phyloP scores from a whole-genome alignment of 768 basidiomycete species.

The Leccinum broughii region DNA sequence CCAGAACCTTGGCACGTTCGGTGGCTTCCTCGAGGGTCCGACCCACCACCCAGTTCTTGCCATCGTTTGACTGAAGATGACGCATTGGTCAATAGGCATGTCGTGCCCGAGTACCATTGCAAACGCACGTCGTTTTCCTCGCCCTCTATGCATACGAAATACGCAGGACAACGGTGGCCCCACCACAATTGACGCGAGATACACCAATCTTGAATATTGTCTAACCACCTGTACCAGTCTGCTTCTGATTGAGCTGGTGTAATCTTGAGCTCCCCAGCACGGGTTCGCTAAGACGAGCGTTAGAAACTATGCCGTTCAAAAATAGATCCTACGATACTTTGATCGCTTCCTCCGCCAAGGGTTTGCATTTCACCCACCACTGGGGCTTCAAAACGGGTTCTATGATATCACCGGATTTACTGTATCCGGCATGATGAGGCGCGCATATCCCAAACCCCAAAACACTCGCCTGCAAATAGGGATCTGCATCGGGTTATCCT shows the following conservation, averaged over 20 bases:
- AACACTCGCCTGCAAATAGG: constrained; percentile 77
- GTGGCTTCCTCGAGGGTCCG: constrained; percentile 75
- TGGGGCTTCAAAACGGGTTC: constrained; percentile 96
- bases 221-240: constrained; percentile 97
- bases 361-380: constrained; percentile 97
- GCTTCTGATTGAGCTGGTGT: constrained; percentile 82
- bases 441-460: not conserved
- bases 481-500: constrained; percentile 97
- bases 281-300: constrained; percentile 62
- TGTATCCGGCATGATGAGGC: constrained; percentile 31
- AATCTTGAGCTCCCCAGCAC: constrained; percentile 83
- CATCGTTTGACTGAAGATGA: constrained; percentile 54
- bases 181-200: constrained; percentile 99
- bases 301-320: not conserved
- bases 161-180: constrained; percentile 96
- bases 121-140: constrained; percentile 58
- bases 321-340: constrained; percentile 49
- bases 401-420: constrained; percentile 95
- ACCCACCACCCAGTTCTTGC: constrained; percentile 90
- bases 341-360: constrained; percentile 86
- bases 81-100: not conserved
- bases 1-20: constrained; percentile 63
- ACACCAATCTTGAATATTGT: constrained; percentile 97
- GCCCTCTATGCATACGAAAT: constrained; percentile 86
- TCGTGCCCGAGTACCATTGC: not conserved